Base-by-base conservation (phyloP, 306 rosid species). In the Glycyrrhiza uralensis region DNA sequence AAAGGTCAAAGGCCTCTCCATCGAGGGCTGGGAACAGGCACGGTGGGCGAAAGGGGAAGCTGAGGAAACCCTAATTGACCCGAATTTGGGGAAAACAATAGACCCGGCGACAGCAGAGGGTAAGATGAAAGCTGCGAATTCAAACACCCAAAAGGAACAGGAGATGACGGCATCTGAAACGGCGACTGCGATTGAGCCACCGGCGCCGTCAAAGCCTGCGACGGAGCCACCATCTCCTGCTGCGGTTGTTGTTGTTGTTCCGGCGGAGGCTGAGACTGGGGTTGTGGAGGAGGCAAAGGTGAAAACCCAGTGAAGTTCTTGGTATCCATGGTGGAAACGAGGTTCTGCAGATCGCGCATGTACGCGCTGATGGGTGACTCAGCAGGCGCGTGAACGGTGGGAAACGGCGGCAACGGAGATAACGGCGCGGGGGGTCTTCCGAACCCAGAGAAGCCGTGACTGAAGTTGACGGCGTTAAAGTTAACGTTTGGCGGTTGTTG, bases 311-410 rank as follows among this genome's bases (percentile, higher is more conserved):
- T 79, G 68, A 84, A 84, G 8, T 84, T 94, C 35, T 85, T 87
- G 0, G 88, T 26, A 72, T 89, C 96, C 8, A 49, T 69, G 69
- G 44, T 13, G 65, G 85, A 33, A 47, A 75, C 57, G 1, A 89
- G 75, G 69, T 66, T 85, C 59, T 89, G 91, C 28, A 86, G 85
- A 83, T 78, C 91, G 7, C 97, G 86, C 93, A 91, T 78, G 81
- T 95, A 88, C 1, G 97, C 96, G 0, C 97, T 89, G 50, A 95
- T 87, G 0, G 99, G 99, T 0, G 99, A 95, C 63, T 95, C 99
- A 1, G 99, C 99, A 6, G 97, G 86, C 0, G 80, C 96, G 76
- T 88, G 97, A 23, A 95, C 96, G 0, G 95, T 66, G 1, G 99
- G 99, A 18, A 94, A 81, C 12, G 97, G 99, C 0, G 99, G 99